Evolutionary conservation across 1,284 basidiomycete species (phyloP), one percentile per base, ranked within the genome.

Genomic region (Coriolopsis trogii): DNA sequence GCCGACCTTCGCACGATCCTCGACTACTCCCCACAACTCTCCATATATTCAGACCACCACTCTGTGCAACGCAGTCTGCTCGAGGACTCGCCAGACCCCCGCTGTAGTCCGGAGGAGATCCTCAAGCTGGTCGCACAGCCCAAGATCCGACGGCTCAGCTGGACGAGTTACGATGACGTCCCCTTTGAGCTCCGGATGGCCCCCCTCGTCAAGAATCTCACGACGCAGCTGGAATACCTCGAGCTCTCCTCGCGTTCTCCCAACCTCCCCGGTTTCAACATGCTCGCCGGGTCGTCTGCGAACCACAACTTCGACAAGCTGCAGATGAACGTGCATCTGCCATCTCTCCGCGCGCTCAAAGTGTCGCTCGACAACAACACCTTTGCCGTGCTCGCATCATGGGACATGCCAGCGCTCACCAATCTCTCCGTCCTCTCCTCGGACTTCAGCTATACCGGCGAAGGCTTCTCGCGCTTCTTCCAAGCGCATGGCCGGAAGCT

Each of bases 91-190:
- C 70, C 69, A 16, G 75, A 80, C 36, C 74, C 75, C 3, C 67
- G 74, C 13, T 76, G 74, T 57, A 75, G 76, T 16, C 75, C 82
- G 2, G 71, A 81, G 59, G 71, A 79, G 51, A 74, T 89, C 49
- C 75, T 87, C 26, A 76, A 73, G 15, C 76, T 81, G 12, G 76
- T 87, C 40, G 77, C 81, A 13, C 79, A 76, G 37, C 80, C 81
- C 3, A 72, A 75, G 47, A 78, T 89, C 28, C 76, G 80, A 13
- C 72, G 81, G 28, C 70, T 89, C 18, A 82, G 79, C 21, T 87
- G 84, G 78, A 89, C 85, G 34, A 85, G 81, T 61, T 88, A 89
- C 59, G 84, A 83, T 56, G 81, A 87, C 49, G 72, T 80, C 1
- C 77, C 78, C 0, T 83, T 86, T 54, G 81, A 82, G 44, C 70